phyloP scores from a whole-genome alignment of 2,329 filamentous ascomycete genomes.

The Colletotrichum sidae region DNA sequence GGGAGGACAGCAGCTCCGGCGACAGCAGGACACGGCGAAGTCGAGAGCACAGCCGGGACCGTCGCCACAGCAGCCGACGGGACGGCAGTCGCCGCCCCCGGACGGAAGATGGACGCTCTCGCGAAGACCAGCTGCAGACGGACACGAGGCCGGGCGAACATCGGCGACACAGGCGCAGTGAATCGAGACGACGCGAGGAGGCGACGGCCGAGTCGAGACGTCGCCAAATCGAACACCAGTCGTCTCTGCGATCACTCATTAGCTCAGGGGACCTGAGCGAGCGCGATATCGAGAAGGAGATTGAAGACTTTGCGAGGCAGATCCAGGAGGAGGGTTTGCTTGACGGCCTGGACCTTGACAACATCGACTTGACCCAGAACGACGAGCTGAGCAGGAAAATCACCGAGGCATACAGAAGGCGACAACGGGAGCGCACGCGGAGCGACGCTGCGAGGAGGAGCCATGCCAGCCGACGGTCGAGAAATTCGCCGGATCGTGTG shows the following conservation, averaged over 20 bases:
- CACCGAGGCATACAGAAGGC: slow-evolving; percentile 85
- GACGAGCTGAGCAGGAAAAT: slow-evolving; percentile 93
- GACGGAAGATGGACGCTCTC: slow-evolving; percentile 43
- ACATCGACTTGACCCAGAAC: slow-evolving; percentile 84
- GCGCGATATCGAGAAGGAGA: slow-evolving; percentile 85
- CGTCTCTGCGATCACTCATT: slow-evolving; percentile 86
- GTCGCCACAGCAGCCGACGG: slow-evolving; percentile 42
- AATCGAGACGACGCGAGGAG: slow-evolving; percentile 56
- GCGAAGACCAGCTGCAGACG: slow-evolving; percentile 52
- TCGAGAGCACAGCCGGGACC: slow-evolving; percentile 38
- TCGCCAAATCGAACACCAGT: slow-evolving; percentile 86
- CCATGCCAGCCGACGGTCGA: slow-evolving; percentile 53
- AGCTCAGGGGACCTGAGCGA: slow-evolving; percentile 82
- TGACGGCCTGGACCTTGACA: slow-evolving; percentile 89
- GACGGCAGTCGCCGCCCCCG: slow-evolving; percentile 47
- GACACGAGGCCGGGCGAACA: slow-evolving; percentile 49
- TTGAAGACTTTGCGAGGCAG: slow-evolving; percentile 89
- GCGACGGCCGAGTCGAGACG: slow-evolving; percentile 51
- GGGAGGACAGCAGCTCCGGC: slow-evolving; percentile 35
- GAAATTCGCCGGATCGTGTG: slow-evolving; percentile 43
- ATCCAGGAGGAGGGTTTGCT: slow-evolving; percentile 89
- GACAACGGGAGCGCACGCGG: slow-evolving; percentile 68
- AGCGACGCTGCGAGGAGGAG: slow-evolving; percentile 50
- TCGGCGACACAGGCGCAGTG: slow-evolving; percentile 55
- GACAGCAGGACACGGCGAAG: slow-evolving; percentile 34